Evolutionary conservation across 768 basidiomycete genomes (phyloP).

Genomic region (Leccinum olivaceopallidum): DNA sequence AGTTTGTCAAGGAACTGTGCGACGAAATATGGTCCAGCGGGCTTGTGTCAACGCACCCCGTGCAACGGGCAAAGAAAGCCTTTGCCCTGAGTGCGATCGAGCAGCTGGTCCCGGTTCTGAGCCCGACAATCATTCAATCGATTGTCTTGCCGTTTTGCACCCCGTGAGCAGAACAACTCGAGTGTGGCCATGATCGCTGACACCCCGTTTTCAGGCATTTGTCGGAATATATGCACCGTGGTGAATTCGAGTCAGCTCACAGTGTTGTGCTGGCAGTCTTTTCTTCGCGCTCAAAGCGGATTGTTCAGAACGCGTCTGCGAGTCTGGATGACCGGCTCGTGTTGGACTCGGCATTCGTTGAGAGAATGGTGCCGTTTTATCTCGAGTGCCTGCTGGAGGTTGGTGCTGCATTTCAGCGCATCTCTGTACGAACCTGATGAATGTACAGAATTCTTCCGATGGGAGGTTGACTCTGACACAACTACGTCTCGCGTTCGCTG

Average conservation of each 20-base stretch:
- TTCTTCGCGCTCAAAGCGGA: constrained; percentile 52
- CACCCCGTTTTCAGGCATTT: constrained; percentile 49
- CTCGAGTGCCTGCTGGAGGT: constrained; percentile 71
- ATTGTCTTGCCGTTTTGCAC: constrained; percentile 61
- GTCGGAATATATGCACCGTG: constrained; percentile 55
- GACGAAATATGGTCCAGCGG: constrained; percentile 29
- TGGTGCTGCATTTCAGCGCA: constrained; percentile 16
- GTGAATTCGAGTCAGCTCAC: constrained; percentile 86
- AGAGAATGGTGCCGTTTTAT: constrained; percentile 74
- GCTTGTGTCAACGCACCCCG: constrained; percentile 25
- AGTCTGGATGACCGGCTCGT: constrained; percentile 8
- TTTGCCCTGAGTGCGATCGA: constrained; percentile 76
- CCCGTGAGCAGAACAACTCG: constrained; percentile 49
- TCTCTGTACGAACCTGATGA: constrained; percentile 1
- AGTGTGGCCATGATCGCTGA: neutral
- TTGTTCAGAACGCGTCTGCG: constrained; percentile 13
- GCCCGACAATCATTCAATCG: constrained; percentile 50
- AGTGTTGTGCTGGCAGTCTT: constrained; percentile 80
- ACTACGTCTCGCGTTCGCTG: constrained; percentile 72
- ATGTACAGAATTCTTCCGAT: constrained; percentile 59
- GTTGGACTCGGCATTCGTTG: constrained; percentile 42
- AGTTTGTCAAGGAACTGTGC: constrained; percentile 40
- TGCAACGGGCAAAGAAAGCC: constrained; percentile 44
- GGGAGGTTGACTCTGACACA: constrained; percentile 63
- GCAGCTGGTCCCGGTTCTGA: constrained; percentile 68